Conservation (phyloP, 108 stramenopile genomes). For the Cyclostephanos tholiformis region DNA sequence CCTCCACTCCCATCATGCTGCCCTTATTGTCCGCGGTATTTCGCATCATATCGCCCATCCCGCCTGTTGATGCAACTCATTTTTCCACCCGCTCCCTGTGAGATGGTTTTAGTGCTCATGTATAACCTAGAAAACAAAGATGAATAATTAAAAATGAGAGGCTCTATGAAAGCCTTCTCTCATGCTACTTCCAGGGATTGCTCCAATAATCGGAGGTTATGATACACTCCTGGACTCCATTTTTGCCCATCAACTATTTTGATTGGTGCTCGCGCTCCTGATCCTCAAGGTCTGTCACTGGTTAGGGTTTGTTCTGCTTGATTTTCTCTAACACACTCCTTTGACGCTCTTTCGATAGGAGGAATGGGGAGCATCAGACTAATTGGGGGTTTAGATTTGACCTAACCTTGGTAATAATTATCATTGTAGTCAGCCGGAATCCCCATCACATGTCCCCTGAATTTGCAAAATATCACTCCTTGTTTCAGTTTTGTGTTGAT, state of each 20-base stretch:
- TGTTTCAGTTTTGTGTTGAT: not conserved
- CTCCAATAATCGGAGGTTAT: not conserved
- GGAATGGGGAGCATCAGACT: not conserved
- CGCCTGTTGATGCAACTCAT: too few species aligned
- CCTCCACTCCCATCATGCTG: too few species aligned
- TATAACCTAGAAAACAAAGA: not conserved
- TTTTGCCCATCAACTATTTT: too few species aligned
- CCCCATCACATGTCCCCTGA: not conserved
- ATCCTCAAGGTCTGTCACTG: not conserved
- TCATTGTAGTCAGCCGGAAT: not conserved
- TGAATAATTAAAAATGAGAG: not conserved
- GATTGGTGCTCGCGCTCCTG: too few species aligned
- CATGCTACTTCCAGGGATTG: too few species aligned
- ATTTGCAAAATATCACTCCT: not conserved
- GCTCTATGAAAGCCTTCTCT: not conserved
- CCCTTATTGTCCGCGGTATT: too few species aligned
- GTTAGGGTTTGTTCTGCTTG: not conserved
- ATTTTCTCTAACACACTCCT: not conserved
- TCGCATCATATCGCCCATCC: too few species aligned
- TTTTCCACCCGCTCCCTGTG: too few species aligned
- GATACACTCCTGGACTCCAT: too few species aligned
- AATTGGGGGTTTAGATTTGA: not conserved
- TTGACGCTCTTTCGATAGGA: not conserved
- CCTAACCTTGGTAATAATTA: not conserved
- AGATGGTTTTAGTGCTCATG: slow-evolving; percentile 1